Percentiles rank a stretch among this genome's conserved stretches.
Conservation (phyloP, 164 flowering plant genomes). For the Vitis rupestris region DNA sequence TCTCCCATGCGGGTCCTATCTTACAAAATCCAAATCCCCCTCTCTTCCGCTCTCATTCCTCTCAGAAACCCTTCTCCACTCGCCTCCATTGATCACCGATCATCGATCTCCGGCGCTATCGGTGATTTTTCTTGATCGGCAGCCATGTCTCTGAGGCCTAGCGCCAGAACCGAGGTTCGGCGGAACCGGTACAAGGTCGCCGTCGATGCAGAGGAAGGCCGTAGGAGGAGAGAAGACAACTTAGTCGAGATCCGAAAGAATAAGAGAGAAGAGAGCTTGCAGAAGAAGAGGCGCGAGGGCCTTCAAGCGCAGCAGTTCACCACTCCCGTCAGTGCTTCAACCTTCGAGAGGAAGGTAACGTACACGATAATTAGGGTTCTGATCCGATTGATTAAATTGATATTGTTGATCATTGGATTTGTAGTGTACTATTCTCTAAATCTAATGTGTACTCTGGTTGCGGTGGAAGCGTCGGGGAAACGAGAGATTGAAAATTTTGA, state of each 20-base stretch:
- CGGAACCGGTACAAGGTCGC: conserved; percentile 61
- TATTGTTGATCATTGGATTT: background rate
- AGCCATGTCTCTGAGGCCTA: conserved; percentile 60
- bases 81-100: background rate
- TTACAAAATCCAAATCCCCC: conserved; percentile 6
- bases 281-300: conserved; percentile 62
- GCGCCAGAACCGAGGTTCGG: conserved; percentile 52
- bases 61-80: background rate
- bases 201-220: conserved; percentile 63
- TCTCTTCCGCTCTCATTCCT: conserved; percentile 1
- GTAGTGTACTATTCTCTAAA: background rate
- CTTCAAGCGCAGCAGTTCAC: conserved; percentile 31
- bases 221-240: conserved; percentile 62
- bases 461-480: no score
- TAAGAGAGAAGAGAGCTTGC: conserved; percentile 53
- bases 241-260: conserved; percentile 72
- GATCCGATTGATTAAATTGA: background rate
- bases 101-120: background rate
- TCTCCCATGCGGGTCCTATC: conserved; percentile 1
- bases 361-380: background rate
- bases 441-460: background rate
- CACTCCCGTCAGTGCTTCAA: conserved; percentile 13
- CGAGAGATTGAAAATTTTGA: no score
- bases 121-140: conserved; percentile 6
- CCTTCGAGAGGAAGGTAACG: conserved; percentile 37